Conservation (phyloP, 106 monocot genomes). For the Triglochin maritima region DNA sequence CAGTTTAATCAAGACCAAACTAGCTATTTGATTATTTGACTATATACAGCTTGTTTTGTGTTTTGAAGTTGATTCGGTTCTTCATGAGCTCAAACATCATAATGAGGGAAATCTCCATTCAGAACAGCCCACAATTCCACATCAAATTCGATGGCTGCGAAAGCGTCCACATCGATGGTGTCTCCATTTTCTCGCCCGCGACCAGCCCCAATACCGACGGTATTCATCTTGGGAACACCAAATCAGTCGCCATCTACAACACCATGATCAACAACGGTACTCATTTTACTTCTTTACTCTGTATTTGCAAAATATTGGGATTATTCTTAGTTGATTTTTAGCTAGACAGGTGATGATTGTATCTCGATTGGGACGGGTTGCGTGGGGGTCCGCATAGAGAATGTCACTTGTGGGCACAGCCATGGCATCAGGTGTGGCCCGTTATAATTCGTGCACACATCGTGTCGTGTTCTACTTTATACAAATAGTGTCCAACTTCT, state of each 20-base stretch:
- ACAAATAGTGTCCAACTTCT: not conserved
- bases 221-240: constrained; percentile 83
- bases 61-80: constrained; percentile 73
- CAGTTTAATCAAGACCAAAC: no score
- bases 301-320: no score
- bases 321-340: no score
- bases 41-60: no score
- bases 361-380: constrained; percentile 89
- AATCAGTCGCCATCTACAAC: constrained; percentile 66
- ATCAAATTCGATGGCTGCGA: constrained; percentile 80
- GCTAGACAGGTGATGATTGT: constrained; percentile 73
- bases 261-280: constrained; percentile 75
- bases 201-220: constrained; percentile 93
- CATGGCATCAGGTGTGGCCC: constrained; percentile 78
- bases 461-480: not conserved
- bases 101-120: constrained; percentile 43
- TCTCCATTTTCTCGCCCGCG: constrained; percentile 72
- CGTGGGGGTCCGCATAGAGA: constrained; percentile 59
- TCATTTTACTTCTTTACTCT: not conserved
- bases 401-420: constrained; percentile 78
- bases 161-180: constrained; percentile 64
- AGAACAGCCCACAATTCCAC: constrained; percentile 96
- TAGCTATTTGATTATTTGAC: no score
- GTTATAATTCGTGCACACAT: not conserved
- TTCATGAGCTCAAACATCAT: constrained; percentile 68